These are phyloP conservation scores for Opeltia flavorubescens DNA, from an alignment of 495 filamentous ascomycete species.

Conservation along the genomic window DNA sequence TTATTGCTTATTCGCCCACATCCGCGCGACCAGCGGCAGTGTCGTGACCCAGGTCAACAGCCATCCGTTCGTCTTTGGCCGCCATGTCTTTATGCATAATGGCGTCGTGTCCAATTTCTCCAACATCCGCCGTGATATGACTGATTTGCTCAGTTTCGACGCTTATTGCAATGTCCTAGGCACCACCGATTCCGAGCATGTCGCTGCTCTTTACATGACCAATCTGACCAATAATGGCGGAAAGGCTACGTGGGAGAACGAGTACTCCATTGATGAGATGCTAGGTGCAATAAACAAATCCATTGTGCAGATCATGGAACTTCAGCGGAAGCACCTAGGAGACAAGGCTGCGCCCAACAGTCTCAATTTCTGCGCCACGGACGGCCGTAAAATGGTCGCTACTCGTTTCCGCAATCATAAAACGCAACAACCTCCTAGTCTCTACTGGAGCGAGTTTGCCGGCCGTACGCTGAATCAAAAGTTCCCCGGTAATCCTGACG, in stretches of 20 bases:
- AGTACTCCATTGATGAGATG: conserved; percentile 25
- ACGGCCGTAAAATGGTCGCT: conserved; percentile 27
- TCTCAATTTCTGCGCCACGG: conserved; percentile 28
- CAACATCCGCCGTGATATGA: conserved; percentile 26
- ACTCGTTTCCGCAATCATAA: conserved; percentile 33
- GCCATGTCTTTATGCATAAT: conserved; percentile 38
- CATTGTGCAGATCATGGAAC: conserved; percentile 24
- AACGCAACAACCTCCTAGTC: conserved; percentile 29
- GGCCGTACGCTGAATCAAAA: conserved; percentile 33
- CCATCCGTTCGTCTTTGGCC: conserved; percentile 37
- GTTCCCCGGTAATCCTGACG: conserved; percentile 29
- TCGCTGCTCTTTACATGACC: conserved; percentile 36
- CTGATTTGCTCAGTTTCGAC: conserved; percentile 24
- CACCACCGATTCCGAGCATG: conserved; percentile 34
- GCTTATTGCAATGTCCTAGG: conserved; percentile 30
- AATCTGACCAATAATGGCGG: conserved; percentile 22
- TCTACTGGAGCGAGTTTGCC: conserved; percentile 34
- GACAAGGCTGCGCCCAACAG: conserved; percentile 23
- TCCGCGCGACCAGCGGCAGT: conserved; percentile 28
- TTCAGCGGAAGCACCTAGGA: conserved; percentile 26
- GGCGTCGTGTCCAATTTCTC: conserved; percentile 30
- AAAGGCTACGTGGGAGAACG: conserved; percentile 23
- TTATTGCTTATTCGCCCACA: conserved; percentile 29
- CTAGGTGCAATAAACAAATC: conserved; percentile 25
- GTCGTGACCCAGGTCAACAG: conserved; percentile 31